Evolutionary conservation across 2,329 filamentous ascomycete species (phyloP).

Genomic region (Xylariaceae sp.): DNA sequence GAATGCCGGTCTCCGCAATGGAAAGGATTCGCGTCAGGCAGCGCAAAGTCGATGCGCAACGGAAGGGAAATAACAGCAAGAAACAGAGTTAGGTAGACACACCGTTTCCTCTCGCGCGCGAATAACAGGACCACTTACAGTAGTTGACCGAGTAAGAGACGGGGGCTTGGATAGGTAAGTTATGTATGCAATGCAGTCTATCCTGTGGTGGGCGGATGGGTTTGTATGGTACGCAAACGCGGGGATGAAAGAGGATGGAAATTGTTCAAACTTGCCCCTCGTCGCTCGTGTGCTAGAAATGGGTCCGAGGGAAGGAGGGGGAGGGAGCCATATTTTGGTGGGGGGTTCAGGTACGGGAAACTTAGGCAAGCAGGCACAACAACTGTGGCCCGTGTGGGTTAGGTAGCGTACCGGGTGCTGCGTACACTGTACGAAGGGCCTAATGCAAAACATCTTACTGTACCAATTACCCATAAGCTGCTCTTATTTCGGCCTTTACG

Average conservation of each 20-base stretch:
- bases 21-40: slow-evolving; percentile 9
- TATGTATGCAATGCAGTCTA: slow-evolving; percentile 11
- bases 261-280: slow-evolving; percentile 14
- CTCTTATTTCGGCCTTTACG: no score
- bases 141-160: slow-evolving; percentile 2
- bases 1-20: slow-evolving; percentile 10
- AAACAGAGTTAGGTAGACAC: slow-evolving; percentile 16
- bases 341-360: no score
- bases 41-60: not conserved
- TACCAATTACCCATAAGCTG: no score
- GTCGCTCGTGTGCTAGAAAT: slow-evolving; percentile 3
- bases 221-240: slow-evolving; percentile 16
- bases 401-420: no score
- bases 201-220: not conserved
- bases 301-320: slow-evolving; percentile 2
- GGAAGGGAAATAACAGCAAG: not conserved
- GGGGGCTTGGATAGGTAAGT: slow-evolving; percentile 3
- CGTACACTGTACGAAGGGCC: no score
- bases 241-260: slow-evolving; percentile 15
- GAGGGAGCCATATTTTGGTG: not conserved
- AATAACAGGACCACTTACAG: slow-evolving; percentile 3
- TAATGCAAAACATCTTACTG: no score
- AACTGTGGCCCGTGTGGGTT: no score
- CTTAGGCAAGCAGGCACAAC: no score
- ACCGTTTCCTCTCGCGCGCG: slow-evolving; percentile 7